Base-by-base conservation (phyloP, 306 rosid genomes). In the Bauhinia variegata region DNA sequence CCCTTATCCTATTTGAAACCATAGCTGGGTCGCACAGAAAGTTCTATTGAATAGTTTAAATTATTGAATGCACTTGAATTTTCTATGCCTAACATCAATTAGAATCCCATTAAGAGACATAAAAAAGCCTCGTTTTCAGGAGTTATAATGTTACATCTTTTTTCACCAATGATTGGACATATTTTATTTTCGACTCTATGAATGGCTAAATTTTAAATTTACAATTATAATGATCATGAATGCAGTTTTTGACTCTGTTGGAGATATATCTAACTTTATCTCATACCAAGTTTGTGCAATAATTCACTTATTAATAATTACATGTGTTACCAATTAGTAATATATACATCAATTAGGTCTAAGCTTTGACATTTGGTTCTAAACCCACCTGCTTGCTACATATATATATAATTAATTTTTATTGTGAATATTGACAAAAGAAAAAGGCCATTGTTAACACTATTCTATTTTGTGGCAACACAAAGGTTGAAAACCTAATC, bases 81-180 rank as follows among this genome's bases (percentile, higher is more conserved):
- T 46, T 13, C 41, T n/a, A n/a, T n/a, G n/a, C n/a, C n/a, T n/a
- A n/a, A n/a, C n/a, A n/a, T n/a, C n/a, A n/a, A n/a, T n/a, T n/a
- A n/a, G n/a, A 44, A 78, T 41, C 78, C 60, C 61, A 67, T 72
- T 62, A 78, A 52, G 41, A 53, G 16, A 72, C 41, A 66, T 53
- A 23, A 23, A 23, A 72, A 37, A 59, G 44, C 50, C 75, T 60
- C n/a, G n/a, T n/a, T 72, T 56, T 0, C 54, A n/a, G 23, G 11
- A 65, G 54, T 44, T 55, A 9, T 41, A 13, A 16, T 43, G 5
- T 42, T 54, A n/a, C n/a, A 44, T 54, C 12, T 42, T 46, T 66
- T 61, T 63, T 72, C 76, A 67, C 63, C 71, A 73, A 78, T 78
- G 46, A 72, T 78, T 78, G 74, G 30, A 66, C 49, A 41, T 78